A percentile compares a stretch with the other conserved stretches of the same genome.
Conservation (phyloP, 2,329 filamentous ascomycete genomes). For the Sordariomycetes sp. region DNA sequence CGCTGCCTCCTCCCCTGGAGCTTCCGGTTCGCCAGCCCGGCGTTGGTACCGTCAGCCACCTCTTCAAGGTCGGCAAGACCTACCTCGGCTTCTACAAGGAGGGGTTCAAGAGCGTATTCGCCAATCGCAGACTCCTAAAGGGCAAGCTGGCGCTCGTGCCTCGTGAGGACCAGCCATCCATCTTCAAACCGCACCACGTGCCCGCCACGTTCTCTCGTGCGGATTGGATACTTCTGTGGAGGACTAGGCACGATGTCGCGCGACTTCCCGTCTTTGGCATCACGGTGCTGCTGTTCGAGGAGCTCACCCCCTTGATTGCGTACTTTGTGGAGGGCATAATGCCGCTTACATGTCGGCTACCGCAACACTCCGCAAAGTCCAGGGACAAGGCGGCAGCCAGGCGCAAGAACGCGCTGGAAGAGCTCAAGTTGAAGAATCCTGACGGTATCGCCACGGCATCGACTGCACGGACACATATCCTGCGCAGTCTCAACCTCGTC, state of each 20-base stretch:
- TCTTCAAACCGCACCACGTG: constrained; percentile 18
- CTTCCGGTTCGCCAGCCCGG: constrained; percentile 41
- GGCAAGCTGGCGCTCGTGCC: constrained; percentile 28
- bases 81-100: constrained; percentile 82
- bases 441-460: constrained; percentile 17
- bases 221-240: constrained; percentile 55
- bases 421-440: constrained; percentile 18
- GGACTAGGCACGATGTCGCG: constrained; percentile 59
- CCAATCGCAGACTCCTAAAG: constrained; percentile 45
- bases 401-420: constrained; percentile 33
- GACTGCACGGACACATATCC: constrained; percentile 20
- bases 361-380: constrained; percentile 49
- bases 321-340: constrained; percentile 57
- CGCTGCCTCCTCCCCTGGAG: constrained; percentile 56
- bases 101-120: constrained; percentile 61
- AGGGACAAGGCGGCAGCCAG: constrained; percentile 16
- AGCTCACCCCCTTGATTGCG: constrained; percentile 74
- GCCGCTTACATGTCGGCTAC: constrained; percentile 73
- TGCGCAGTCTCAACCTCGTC: constrained; percentile 30
- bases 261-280: constrained; percentile 68
- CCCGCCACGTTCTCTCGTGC: constrained; percentile 37
- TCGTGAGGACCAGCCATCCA: constrained; percentile 36
- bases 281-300: constrained; percentile 65
- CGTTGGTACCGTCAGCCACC: constrained; percentile 25
- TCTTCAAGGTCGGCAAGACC: constrained; percentile 56